Base-by-base conservation (phyloP, 2,329 filamentous ascomycete species). In the Fusarium hainanense region DNA sequence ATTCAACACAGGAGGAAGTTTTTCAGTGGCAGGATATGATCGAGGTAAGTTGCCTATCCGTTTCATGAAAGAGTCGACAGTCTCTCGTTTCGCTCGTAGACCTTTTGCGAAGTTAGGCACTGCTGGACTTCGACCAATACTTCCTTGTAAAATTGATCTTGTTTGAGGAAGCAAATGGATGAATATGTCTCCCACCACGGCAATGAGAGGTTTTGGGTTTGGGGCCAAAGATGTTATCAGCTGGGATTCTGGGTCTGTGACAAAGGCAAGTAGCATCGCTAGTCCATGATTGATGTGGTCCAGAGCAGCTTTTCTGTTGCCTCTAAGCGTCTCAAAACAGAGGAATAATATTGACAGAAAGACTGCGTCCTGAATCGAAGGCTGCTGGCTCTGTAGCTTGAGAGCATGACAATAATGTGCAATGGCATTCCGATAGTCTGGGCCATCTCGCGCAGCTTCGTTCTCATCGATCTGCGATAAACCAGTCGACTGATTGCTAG, bases 231-330 rank as follows among this genome's bases (percentile, higher is more conserved):
- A 50, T 12, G 51, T 28, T 2, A 74, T 41, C 3, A 66, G 30
- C 4, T 23, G n/a, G 9, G 65, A 52, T 21, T 72, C 57, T 21
- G 49, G 25, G 12, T 78, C 77, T 0, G 75, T 75, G n/a, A 80
- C 12, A 8, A 81, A 48, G 2, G 74, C 61, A 18, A 81, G 68
- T 2, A 81, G 44, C 6, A 81, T 70, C 11, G 79, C 74, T 12
- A 81, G 58, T 0, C 77, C 78, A 44, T 80, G 79, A 20, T 80
- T 80, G 7, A 80, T 67, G 48, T 80, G 79, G n/a, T 77, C 72
- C 18, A 80, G 49, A 0, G 78, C 79, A 10, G 76, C 76, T 34
- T 74, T 77, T 11, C 63, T 69, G 16, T 77, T 74, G 3, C 76
- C 79, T 12, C 77, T 59, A 0, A 80, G 57, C 0, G 62, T 74